Base-by-base conservation (phyloP, 768 basidiomycete genomes). In the Obba rivulosa region DNA sequence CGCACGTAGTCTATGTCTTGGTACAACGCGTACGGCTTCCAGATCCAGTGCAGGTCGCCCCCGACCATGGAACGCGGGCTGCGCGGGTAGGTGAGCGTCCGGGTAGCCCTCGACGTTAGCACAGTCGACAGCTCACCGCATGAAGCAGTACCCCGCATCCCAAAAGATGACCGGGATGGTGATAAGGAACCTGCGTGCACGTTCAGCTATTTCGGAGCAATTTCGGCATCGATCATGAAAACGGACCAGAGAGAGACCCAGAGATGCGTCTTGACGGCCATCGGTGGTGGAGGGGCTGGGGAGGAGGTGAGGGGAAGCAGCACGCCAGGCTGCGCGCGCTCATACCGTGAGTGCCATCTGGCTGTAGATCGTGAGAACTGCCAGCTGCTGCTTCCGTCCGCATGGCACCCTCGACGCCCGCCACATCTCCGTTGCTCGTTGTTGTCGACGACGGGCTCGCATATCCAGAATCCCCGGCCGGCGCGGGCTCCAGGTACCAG, bases 11-110 rank as follows among this genome's bases (percentile, higher is more conserved):
- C 69, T 28, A 90, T 69, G n/a, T 83, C 70, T 59, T 89, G 83
- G 66, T 91, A 92, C 24, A 87, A 50, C 21, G 73, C 76, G 60
- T 94, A 94, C 2, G 90, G 90, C 50, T 76, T 71, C 92, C 92
- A 95, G 38, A 94, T 77, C 92, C 91, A 94, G 57, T 92, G 87
- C 40, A 93, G 71, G 65, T 93, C 90, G 2, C 92, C 92, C 1
- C 88, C 91, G 55, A 69, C 70, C 83, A 93, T 88, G 3, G 90
- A 92, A 18, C 90, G 78, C 17, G 92, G 92, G 34, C 91, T 91
- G 50, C 8, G 41, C 17, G 46, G 28, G 31, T 17, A 39, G 4
- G 24, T 13, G 7, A 31, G 28, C 28, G 28, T 31, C 13, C 28
- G 13, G 28, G 13, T 31, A 7, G 28, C 28, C 5, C 28, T 35